phyloP scores from a whole-genome alignment of 2,329 filamentous ascomycete genomes.

The Aspergillus ochraceoroseus region DNA sequence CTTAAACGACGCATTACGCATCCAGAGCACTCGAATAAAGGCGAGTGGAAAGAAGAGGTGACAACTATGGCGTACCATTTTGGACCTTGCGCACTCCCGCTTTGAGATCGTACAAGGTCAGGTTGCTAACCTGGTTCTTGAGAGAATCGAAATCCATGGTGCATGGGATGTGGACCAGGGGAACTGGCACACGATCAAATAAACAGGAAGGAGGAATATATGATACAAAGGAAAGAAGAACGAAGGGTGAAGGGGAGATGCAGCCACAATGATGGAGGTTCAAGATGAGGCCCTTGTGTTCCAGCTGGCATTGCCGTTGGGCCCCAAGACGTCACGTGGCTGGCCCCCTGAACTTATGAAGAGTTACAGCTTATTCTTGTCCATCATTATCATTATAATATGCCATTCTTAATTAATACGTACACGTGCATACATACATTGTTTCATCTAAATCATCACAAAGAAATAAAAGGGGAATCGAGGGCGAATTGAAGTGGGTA shows the following conservation, averaged over 20 bases:
- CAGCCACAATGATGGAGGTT: constrained; percentile 11
- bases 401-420: constrained; percentile 9
- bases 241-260: constrained; percentile 1
- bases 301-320: constrained; percentile 16
- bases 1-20: too few species aligned
- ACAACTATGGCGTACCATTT: constrained; percentile 65
- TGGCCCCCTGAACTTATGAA: constrained; percentile 24
- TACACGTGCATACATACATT: constrained; percentile 24
- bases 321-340: constrained; percentile 30
- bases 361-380: constrained; percentile 1
- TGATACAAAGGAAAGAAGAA: constrained; percentile 3
- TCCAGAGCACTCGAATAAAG: too few species aligned
- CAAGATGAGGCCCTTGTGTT: constrained; percentile 9
- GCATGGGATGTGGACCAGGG: constrained; percentile 11
- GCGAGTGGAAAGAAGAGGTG: neutral
- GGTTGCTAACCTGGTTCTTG: constrained; percentile 81
- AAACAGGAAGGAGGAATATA: constrained; percentile 5
- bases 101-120: constrained; percentile 93
- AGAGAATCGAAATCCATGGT: constrained; percentile 81
- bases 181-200: constrained; percentile 15
- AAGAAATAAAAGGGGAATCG: constrained; percentile 6
- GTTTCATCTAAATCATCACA: constrained; percentile 23
- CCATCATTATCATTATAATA: constrained; percentile 5
- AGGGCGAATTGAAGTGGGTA: too few species aligned
- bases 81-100: constrained; percentile 91